Evolutionary conservation across 192 early-diverging fungal species (phyloP).

Genomic region (Coemansia aciculifera): DNA sequence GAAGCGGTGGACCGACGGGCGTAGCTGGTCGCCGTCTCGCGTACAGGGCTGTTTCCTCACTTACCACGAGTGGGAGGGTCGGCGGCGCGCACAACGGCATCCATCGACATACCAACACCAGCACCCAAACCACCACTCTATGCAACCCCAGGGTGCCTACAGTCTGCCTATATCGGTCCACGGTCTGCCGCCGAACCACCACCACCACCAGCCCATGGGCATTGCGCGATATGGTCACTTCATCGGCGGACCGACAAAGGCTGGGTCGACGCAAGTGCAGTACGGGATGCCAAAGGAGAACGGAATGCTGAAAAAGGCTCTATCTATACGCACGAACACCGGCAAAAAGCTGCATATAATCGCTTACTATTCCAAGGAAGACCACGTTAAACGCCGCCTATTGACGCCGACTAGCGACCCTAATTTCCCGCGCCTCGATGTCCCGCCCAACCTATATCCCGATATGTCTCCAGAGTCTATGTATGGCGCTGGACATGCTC

Average conservation of each 20-base stretch:
- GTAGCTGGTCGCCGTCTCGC: constrained; percentile 84
- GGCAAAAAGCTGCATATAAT: constrained; percentile 85
- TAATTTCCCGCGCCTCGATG: constrained; percentile 62
- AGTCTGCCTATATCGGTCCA: constrained; percentile 37
- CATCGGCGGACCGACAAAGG: constrained; percentile 55
- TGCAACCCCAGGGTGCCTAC: constrained; percentile 31
- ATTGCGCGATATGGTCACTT: constrained; percentile 57
- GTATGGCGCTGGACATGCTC: constrained; percentile 51
- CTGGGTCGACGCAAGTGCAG: constrained; percentile 54
- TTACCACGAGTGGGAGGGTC: constrained; percentile 80
- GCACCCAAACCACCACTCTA: constrained; percentile 24
- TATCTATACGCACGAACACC: constrained; percentile 78
- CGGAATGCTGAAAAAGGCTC: constrained; percentile 86
- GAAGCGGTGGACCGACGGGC: constrained; percentile 91
- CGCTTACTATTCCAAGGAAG: constrained; percentile 85
- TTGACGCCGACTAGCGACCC: constrained; percentile 68
- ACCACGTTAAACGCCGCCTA: constrained; percentile 64
- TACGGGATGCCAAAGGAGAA: constrained; percentile 66
- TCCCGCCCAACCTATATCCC: constrained; percentile 84
- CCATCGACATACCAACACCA: constrained; percentile 25
- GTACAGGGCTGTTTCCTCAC: constrained; percentile 88
- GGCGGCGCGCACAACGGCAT: constrained; percentile 58
- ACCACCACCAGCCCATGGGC: constrained; percentile 35
- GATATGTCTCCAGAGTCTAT: constrained; percentile 64
- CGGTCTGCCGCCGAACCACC: constrained; percentile 23